A percentile compares a stretch with the other conserved stretches of the same genome.
Conservation (phyloP, 106 monocot genomes). For the Iris macrosiphon region DNA sequence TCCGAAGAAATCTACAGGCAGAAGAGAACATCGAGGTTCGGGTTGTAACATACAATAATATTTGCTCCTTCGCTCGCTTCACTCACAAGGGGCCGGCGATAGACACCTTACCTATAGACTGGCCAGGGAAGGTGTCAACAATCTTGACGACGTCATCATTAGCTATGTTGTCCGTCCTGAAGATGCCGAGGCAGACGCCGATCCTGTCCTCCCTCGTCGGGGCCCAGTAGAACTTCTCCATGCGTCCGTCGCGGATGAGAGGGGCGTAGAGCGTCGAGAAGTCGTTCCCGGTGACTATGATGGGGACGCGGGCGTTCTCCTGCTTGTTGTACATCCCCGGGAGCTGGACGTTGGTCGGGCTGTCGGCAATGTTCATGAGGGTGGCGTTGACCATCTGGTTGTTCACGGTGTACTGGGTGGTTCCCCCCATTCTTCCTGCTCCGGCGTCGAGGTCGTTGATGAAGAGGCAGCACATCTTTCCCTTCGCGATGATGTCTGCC, state of each 20-base stretch:
- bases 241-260: slow-evolving; percentile 94
- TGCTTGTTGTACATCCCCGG: slow-evolving; percentile 99
- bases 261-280: slow-evolving; percentile 98
- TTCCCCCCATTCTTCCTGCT: slow-evolving; percentile 89
- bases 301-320: slow-evolving; percentile 85
- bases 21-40: background rate
- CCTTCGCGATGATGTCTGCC: slow-evolving; percentile 80
- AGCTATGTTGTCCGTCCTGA: slow-evolving; percentile 73
- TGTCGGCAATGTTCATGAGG: slow-evolving; percentile 98
- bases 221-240: slow-evolving; percentile 99
- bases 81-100: background rate
- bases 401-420: slow-evolving; percentile 98
- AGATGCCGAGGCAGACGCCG: slow-evolving; percentile 88
- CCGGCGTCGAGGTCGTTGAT: slow-evolving; percentile 99
- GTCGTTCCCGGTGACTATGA: slow-evolving; percentile 97
- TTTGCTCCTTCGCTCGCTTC: too few relatives aligned
- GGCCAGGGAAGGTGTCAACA: slow-evolving; percentile 90
- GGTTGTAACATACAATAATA: too few relatives aligned
- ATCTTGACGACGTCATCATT: slow-evolving; percentile 56
- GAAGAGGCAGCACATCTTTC: slow-evolving; percentile 94
- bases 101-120: slow-evolving; percentile 99
- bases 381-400: slow-evolving; percentile 99
- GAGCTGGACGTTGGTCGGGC: slow-evolving; percentile 93
- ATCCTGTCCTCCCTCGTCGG: slow-evolving; percentile 88
- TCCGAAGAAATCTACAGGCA: slow-evolving; percentile 82